Conservation (phyloP, 257 asterid genomes). For the Pogostemon cablin region DNA sequence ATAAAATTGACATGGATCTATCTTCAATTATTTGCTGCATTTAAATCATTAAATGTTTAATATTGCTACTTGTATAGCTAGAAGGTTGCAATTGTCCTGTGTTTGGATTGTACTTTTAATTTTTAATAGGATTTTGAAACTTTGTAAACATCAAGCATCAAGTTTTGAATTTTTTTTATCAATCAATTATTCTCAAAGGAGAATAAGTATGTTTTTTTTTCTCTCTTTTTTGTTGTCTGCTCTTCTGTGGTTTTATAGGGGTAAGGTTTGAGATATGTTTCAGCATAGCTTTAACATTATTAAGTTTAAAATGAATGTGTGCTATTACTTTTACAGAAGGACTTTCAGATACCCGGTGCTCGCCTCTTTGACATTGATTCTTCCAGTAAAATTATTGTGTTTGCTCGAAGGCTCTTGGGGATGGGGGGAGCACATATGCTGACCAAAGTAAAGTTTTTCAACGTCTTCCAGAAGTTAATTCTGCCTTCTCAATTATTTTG, state of each 20-base stretch:
- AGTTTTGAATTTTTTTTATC: conserved; percentile 2
- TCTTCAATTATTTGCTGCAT: background rate
- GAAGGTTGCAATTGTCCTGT: background rate
- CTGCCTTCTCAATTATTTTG: conserved; percentile 14
- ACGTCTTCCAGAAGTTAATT: conserved; percentile 27
- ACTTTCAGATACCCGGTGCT: conserved; percentile 72
- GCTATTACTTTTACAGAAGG: conserved; percentile 50
- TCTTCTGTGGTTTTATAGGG: conserved; percentile 5
- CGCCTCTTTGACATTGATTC: conserved; percentile 81
- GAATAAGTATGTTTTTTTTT: conserved; percentile 2
- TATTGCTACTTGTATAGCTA: background rate
- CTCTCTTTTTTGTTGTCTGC: conserved; percentile 10
- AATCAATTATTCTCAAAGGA: conserved; percentile 5
- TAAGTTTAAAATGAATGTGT: conserved; percentile 11
- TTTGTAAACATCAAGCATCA: background rate
- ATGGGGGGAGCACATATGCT: conserved; percentile 66
- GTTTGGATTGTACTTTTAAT: conserved; percentile 16
- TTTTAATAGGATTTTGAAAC: background rate
- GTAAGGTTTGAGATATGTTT: conserved; percentile 8
- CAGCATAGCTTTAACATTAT: conserved; percentile 3
- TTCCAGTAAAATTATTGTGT: conserved; percentile 48
- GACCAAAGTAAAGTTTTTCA: conserved; percentile 71
- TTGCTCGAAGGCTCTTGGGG: conserved; percentile 78
- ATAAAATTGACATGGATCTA: background rate
- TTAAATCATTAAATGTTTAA: background rate